These are phyloP conservation scores for Chlorella sp. DNA, from an alignment of 139 green algal genomes.

Conservation along the genomic window DNA sequence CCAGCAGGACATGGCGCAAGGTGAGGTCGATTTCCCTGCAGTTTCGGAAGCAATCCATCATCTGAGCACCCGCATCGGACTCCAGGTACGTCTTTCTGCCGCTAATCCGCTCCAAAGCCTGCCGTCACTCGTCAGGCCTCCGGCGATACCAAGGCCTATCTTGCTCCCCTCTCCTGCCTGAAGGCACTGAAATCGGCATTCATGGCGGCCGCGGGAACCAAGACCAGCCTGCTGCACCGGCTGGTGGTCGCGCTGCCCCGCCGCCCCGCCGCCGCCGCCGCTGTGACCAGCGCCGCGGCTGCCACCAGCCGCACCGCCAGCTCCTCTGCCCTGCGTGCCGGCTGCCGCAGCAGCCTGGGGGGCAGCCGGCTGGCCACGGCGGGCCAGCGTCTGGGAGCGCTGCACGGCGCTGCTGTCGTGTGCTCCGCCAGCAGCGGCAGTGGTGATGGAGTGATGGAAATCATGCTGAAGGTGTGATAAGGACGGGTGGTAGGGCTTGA, in stretches of 20 bases:
- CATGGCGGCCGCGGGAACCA: not conserved
- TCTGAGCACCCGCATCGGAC: too few species aligned
- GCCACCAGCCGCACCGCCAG: not conserved
- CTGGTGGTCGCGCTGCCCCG: not conserved
- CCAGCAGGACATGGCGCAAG: not conserved
- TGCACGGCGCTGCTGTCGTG: conserved; percentile 6
- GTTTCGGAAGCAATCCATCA: too few species aligned
- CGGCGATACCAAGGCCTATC: not conserved
- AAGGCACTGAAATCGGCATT: not conserved
- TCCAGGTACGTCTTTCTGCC: not conserved
- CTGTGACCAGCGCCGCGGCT: conserved; percentile 4
- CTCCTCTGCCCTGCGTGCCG: not conserved
- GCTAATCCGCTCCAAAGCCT: not conserved
- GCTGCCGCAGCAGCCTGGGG: not conserved
- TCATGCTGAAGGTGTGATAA: not conserved
- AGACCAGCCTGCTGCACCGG: not conserved
- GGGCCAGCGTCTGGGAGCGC: not conserved
- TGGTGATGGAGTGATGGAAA: not conserved
- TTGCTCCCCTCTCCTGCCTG: not conserved
- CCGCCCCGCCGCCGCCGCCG: not conserved
- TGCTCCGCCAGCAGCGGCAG: not conserved
- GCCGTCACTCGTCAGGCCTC: not conserved
- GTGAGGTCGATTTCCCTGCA: too few species aligned
- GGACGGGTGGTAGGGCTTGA: not conserved
- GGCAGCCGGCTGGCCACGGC: not conserved